Evolutionary conservation across 768 basidiomycete species (phyloP).

Genomic region (Leucocoprinus leucothites): DNA sequence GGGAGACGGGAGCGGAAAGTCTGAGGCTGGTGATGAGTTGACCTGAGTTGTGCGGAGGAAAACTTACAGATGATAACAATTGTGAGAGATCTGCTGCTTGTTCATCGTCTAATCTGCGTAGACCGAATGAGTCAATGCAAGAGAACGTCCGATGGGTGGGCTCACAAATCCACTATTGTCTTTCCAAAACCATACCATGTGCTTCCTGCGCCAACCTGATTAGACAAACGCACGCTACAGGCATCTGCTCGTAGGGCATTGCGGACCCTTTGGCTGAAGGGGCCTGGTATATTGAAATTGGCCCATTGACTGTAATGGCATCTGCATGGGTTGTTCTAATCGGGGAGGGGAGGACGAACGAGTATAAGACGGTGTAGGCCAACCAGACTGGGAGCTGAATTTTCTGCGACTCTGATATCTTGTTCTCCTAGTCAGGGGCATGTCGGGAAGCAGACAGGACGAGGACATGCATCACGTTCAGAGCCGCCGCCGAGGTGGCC

Average conservation of each 20-base stretch:
- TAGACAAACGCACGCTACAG: constrained; percentile 76
- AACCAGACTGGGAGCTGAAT: constrained; percentile 89
- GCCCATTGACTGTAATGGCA: constrained; percentile 68
- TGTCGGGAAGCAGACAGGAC: constrained; percentile 3
- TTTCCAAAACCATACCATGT: constrained; percentile 93
- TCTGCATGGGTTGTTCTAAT: background rate
- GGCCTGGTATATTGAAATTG: constrained; percentile 78
- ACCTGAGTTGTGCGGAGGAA: background rate
- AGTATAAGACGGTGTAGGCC: constrained; percentile 79
- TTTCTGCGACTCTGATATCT: constrained; percentile 81
- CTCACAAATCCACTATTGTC: constrained; percentile 78
- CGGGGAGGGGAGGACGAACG: constrained; percentile 40
- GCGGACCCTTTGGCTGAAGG: constrained; percentile 73
- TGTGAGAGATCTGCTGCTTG: constrained; percentile 71
- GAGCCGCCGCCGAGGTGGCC: constrained; percentile 87
- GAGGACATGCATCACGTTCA: constrained; percentile 68
- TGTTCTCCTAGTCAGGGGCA: background rate
- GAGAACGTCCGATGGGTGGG: background rate
- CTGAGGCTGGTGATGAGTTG: constrained; percentile 32
- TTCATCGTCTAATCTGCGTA: constrained; percentile 66
- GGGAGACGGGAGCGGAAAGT: constrained; percentile 73
- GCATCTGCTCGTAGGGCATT: constrained; percentile 91
- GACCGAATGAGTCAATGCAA: background rate
- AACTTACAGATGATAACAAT: constrained; percentile 62
- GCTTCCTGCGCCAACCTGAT: constrained; percentile 83